A percentile compares a stretch with the other conserved stretches of the same genome.
Conservation (phyloP, 305 asterid species). For the Fraxinus sp. region DNA sequence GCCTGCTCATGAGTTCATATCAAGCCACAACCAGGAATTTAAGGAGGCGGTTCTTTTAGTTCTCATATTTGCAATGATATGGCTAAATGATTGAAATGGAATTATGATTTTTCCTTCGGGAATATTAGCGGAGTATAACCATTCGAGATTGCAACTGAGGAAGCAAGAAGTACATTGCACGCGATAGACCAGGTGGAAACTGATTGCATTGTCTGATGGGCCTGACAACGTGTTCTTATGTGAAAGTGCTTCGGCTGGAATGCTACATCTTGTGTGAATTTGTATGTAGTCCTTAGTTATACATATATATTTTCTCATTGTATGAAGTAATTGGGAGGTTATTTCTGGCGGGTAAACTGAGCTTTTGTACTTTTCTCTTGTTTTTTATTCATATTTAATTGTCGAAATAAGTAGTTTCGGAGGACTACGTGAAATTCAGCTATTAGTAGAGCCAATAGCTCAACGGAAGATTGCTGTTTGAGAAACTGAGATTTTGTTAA, state of each 20-base stretch:
- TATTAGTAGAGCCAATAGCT: slow-evolving; percentile 13
- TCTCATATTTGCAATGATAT: slow-evolving; percentile 13
- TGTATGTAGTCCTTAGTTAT: not conserved
- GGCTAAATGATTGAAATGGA: slow-evolving; percentile 23
- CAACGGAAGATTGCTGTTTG: not conserved
- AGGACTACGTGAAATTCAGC: slow-evolving; percentile 9
- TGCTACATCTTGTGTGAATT: slow-evolving; percentile 24
- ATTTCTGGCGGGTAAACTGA: slow-evolving; percentile 26
- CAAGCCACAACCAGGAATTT: slow-evolving; percentile 74
- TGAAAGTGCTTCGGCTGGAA: slow-evolving; percentile 19
- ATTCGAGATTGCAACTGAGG: slow-evolving; percentile 18
- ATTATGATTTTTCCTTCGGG: slow-evolving; percentile 3
- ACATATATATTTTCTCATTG: slow-evolving; percentile 25
- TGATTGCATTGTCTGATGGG: not conserved
- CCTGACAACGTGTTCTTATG: slow-evolving; percentile 13
- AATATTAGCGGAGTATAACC: not conserved
- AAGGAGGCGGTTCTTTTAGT: slow-evolving; percentile 67
- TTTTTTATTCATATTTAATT: slow-evolving; percentile 16
- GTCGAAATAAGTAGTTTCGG: slow-evolving; percentile 26
- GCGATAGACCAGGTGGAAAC: slow-evolving; percentile 14
- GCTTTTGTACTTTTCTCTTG: not conserved
- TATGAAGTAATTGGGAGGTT: slow-evolving; percentile 18
- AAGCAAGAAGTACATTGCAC: slow-evolving; percentile 23
- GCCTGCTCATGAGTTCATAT: slow-evolving; percentile 76
- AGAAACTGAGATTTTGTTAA: slow-evolving; percentile 19